These are phyloP conservation scores for Maudiozyma serrabonitensis DNA, from an alignment of 805 yeast genomes.

Conservation along the genomic window DNA sequence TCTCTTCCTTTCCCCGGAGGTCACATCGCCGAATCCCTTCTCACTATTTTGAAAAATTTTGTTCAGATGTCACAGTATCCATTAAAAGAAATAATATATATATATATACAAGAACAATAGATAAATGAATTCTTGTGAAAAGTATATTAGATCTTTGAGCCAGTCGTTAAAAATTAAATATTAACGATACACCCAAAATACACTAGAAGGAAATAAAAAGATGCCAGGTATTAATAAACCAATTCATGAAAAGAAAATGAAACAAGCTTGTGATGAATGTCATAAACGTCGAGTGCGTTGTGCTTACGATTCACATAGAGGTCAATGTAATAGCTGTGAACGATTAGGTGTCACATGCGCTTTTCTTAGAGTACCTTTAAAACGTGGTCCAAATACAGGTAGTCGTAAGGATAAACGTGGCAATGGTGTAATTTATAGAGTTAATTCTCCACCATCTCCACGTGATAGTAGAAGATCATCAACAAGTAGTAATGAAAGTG, in stretches of 20 bases:
- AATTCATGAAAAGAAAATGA: constrained; percentile 37
- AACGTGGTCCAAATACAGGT: constrained; percentile 51
- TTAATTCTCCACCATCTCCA: neutral
- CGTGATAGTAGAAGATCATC: neutral
- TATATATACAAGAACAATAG: too few relatives aligned
- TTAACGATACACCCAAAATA: too few relatives aligned
- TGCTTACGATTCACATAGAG: constrained; percentile 39
- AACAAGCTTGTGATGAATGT: constrained; percentile 74
- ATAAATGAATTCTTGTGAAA: too few relatives aligned
- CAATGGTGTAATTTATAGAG: neutral
- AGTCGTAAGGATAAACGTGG: neutral
- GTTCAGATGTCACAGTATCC: too few relatives aligned
- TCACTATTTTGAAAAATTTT: too few relatives aligned
- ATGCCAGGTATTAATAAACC: neutral
- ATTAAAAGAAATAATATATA: too few relatives aligned
- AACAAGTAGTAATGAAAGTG: neutral
- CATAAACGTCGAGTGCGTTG: constrained; percentile 63
- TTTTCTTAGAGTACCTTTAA: constrained; percentile 63
- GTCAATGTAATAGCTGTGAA: constrained; percentile 47
- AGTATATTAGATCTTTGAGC: too few relatives aligned
- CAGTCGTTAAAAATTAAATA: too few relatives aligned
- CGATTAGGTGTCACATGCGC: constrained; percentile 51
- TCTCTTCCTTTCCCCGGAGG: too few relatives aligned
- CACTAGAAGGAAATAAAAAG: neutral
- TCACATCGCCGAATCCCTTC: too few relatives aligned